Percentiles rank a stretch among this genome's conserved stretches.
Evolutionary conservation across 176 grass and related monocot species (phyloP).

Genomic region (Oryza glumipatula): DNA sequence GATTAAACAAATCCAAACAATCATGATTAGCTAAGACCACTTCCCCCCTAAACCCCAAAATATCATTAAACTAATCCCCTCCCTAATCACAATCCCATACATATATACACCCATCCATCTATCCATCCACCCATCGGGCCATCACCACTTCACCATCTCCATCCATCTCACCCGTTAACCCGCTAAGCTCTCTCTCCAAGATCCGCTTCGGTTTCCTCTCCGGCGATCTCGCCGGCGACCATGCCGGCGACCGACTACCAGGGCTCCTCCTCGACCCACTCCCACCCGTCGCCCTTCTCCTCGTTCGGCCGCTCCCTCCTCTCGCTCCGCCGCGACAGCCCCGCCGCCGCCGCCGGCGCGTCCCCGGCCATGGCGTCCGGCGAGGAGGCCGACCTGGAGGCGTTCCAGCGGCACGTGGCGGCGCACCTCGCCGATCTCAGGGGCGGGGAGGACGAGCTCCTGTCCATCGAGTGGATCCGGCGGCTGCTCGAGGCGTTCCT

Average conservation of each 20-base stretch:
- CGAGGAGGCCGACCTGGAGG: constrained; percentile 61
- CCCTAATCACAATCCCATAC: constrained; percentile 19
- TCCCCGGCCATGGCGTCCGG: constrained; percentile 21
- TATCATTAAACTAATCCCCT: constrained; percentile 21
- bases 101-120: constrained; percentile 12
- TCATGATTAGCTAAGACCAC: not conserved
- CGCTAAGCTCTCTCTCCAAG: not conserved
- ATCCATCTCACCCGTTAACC: not conserved
- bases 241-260: constrained; percentile 92
- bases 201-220: constrained; percentile 1
- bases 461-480: constrained; percentile 75
- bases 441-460: constrained; percentile 37
- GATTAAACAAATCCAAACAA: constrained; percentile 29
- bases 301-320: constrained; percentile 69
- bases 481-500: constrained; percentile 78
- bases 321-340: constrained; percentile 63
- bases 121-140: not conserved
- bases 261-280: constrained; percentile 52
- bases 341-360: constrained; percentile 7
- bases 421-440: constrained; percentile 53
- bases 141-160: not conserved
- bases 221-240: constrained; percentile 23
- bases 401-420: constrained; percentile 69
- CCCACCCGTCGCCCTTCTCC: constrained; percentile 55
- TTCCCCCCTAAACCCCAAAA: not conserved